A percentile compares a stretch with the other conserved stretches of the same genome.
phyloP scores from a whole-genome alignment of 495 filamentous ascomycete species.

The Aspergillus wentii region DNA sequence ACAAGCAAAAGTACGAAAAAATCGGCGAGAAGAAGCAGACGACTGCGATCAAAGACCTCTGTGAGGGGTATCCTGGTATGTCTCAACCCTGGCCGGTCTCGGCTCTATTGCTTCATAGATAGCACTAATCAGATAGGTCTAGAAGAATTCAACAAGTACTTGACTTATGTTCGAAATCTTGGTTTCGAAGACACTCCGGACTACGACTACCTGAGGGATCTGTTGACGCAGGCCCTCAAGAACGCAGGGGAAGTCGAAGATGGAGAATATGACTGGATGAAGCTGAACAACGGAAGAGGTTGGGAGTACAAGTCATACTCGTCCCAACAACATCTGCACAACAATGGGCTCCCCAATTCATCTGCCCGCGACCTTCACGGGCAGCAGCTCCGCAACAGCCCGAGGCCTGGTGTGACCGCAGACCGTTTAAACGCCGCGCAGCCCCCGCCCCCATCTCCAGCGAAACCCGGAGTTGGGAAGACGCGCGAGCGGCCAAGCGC shows the following conservation, averaged over 20 bases:
- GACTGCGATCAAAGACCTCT: constrained; percentile 92
- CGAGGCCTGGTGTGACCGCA: constrained; percentile 63
- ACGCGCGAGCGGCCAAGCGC: constrained; percentile 77
- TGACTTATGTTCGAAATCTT: constrained; percentile 94
- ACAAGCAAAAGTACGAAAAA: constrained; percentile 99
- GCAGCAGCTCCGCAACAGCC: constrained; percentile 54
- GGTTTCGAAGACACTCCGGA: constrained; percentile 98
- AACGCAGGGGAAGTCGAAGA: constrained; percentile 92
- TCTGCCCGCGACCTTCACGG: constrained; percentile 75
- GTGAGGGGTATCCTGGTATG: constrained; percentile 84
- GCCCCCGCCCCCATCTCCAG: constrained; percentile 84
- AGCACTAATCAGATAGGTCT: constrained; percentile 14
- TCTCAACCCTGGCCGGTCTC: not conserved
- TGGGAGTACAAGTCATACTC: constrained; percentile 92
- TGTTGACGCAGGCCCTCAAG: constrained; percentile 96
- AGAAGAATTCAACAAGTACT: constrained; percentile 96
- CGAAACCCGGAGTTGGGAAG: constrained; percentile 74
- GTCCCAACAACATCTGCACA: constrained; percentile 68
- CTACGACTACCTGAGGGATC: constrained; percentile 95
- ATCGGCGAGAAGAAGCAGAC: constrained; percentile 99
- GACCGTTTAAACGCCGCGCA: constrained; percentile 97
- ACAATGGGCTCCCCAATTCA: constrained; percentile 66
- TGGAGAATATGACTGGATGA: constrained; percentile 99
- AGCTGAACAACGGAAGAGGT: constrained; percentile 89
- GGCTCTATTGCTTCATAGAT: not conserved